Percentiles rank a stretch among this genome's conserved stretches.
These are phyloP conservation scores for Penicillium paradoxum DNA, from an alignment of 495 filamentous ascomycete genomes.

Conservation along the genomic window DNA sequence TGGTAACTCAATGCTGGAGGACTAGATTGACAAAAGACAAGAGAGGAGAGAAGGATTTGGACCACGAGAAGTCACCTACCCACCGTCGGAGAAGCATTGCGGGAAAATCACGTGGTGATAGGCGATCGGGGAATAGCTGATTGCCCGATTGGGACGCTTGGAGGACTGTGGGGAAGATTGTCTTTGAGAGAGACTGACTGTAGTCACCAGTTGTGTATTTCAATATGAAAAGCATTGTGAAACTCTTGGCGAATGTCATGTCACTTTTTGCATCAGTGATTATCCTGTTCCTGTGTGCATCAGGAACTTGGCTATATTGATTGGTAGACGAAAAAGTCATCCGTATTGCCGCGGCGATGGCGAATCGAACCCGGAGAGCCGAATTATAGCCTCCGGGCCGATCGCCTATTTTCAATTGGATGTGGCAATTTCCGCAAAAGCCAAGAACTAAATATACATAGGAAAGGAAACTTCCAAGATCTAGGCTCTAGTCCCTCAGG, in stretches of 20 bases:
- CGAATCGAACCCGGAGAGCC: constrained; percentile 1
- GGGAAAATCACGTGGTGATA: constrained; percentile 45
- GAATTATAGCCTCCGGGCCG: background rate
- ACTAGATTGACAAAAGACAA: constrained; percentile 21
- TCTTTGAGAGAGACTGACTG: background rate
- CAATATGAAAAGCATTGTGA: background rate
- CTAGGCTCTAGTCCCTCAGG: too few relatives aligned
- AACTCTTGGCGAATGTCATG: too few relatives aligned
- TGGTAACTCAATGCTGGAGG: constrained; percentile 21
- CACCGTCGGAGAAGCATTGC: constrained; percentile 29
- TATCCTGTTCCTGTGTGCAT: background rate
- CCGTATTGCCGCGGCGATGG: background rate
- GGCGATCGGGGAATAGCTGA: constrained; percentile 21
- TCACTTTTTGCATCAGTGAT: background rate
- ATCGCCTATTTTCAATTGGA: background rate
- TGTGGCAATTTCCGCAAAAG: background rate
- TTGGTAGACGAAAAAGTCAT: background rate
- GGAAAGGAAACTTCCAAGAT: background rate
- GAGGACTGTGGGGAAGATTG: background rate
- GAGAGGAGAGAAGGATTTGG: constrained; percentile 9
- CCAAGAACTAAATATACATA: background rate
- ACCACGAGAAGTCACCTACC: constrained; percentile 9
- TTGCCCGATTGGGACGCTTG: constrained; percentile 11
- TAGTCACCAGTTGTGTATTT: background rate
- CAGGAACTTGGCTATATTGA: background rate